These are phyloP conservation scores for Aspergillus japonicus DNA, from an alignment of 2,329 filamentous ascomycete species.

Conservation along the genomic window DNA sequence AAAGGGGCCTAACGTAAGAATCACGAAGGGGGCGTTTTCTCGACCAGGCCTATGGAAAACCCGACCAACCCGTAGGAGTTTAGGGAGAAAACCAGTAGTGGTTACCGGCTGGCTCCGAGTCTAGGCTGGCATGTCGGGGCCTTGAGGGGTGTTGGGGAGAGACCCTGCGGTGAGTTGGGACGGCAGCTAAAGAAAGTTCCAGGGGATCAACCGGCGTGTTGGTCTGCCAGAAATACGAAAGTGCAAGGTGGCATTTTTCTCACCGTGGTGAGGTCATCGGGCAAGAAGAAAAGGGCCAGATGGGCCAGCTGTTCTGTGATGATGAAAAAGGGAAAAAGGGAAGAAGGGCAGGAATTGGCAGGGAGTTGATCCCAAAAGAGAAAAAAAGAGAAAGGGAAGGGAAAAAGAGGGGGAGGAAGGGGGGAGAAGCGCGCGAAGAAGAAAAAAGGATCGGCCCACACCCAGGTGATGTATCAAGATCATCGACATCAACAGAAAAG, in stretches of 20 bases:
- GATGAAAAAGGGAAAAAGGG: neutral
- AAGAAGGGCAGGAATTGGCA: neutral
- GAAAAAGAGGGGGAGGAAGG: constrained; percentile 5
- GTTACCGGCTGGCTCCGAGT: neutral
- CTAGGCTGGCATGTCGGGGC: neutral
- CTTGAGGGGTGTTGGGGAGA: neutral
- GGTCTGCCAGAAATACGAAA: neutral
- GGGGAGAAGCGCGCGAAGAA: neutral
- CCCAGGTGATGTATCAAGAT: constrained; percentile 29
- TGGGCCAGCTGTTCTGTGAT: neutral
- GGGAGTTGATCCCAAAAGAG: neutral
- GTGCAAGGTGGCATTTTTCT: constrained; percentile 4
- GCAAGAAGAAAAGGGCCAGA: neutral
- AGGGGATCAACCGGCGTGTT: neutral
- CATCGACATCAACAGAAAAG: constrained; percentile 22
- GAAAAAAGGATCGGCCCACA: constrained; percentile 22
- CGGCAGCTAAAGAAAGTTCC: neutral
- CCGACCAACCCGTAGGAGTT: neutral
- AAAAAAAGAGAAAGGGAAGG: constrained; percentile 4
- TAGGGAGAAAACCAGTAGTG: neutral
- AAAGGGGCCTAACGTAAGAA: constrained; percentile 5
- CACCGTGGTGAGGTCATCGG: neutral
- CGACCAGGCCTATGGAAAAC: neutral
- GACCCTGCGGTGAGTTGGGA: neutral
- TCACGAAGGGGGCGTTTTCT: neutral